Percentiles rank a stretch among this genome's conserved stretches.
Conservation (phyloP, 2,329 filamentous ascomycete species). For the Trichoderma oligosporum region DNA sequence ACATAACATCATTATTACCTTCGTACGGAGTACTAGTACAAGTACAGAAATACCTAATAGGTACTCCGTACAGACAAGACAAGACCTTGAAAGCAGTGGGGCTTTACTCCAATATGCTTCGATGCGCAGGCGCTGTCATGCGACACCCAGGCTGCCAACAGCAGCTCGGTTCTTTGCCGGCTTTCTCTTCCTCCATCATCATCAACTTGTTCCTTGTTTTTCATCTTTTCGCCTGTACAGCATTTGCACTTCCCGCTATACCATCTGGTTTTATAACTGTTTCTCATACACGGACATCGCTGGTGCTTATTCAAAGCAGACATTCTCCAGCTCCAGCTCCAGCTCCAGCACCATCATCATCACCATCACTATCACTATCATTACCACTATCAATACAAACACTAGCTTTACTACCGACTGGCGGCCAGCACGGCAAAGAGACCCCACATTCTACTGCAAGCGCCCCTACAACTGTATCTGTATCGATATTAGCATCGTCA, state of each 20-base stretch:
- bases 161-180: not conserved
- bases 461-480: slow-evolving; percentile 15
- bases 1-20: too few relatives aligned
- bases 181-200: not conserved
- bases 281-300: not conserved
- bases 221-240: not conserved
- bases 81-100: slow-evolving; percentile 4
- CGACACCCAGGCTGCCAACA: slow-evolving; percentile 6
- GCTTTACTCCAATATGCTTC: not conserved
- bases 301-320: too few relatives aligned
- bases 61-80: too few relatives aligned
- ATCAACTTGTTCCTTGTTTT: not conserved
- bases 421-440: not conserved
- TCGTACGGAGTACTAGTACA: too few relatives aligned
- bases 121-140: slow-evolving; percentile 1
- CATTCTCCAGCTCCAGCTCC: not conserved
- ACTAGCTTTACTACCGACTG: too few relatives aligned
- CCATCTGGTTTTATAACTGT: not conserved
- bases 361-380: too few relatives aligned
- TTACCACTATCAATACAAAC: too few relatives aligned
- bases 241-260: not conserved
- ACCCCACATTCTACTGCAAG: slow-evolving; percentile 4
- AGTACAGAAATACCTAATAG: too few relatives aligned
- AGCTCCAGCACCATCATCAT: not conserved
- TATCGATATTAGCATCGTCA: not conserved